Percentiles rank a stretch among this genome's conserved stretches.
Evolutionary conservation across 305 asterid species (phyloP).

Genomic region (Solanum hybrid): DNA sequence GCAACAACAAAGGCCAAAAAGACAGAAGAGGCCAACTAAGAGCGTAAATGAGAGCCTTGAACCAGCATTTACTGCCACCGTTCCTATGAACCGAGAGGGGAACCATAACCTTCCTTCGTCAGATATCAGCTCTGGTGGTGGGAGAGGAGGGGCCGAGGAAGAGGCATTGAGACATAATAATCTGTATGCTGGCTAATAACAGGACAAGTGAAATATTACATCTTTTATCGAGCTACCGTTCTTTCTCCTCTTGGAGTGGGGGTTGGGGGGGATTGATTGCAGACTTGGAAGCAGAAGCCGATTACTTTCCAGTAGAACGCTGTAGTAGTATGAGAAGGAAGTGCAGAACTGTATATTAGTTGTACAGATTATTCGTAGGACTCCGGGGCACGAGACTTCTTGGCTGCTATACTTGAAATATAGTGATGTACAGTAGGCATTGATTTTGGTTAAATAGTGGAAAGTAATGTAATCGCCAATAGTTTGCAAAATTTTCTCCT

Average conservation of each 20-base stretch:
- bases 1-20: constrained; percentile 61
- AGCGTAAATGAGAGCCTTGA: constrained; percentile 82
- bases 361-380: constrained; percentile 36
- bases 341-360: constrained; percentile 23
- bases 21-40: constrained; percentile 86
- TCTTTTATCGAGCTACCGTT: not conserved
- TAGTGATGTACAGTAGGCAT: constrained; percentile 34
- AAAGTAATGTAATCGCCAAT: not conserved
- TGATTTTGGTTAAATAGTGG: not conserved
- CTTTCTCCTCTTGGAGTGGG: not conserved
- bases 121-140: constrained; percentile 1
- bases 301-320: not conserved
- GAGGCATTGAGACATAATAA: not conserved
- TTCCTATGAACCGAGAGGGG: constrained; percentile 28
- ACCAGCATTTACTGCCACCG: constrained; percentile 65
- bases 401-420: constrained; percentile 7
- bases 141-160: constrained; percentile 18
- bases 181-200: not conserved
- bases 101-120: constrained; percentile 11
- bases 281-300: not conserved
- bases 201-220: not conserved
- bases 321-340: constrained; percentile 7
- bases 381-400: constrained; percentile 9
- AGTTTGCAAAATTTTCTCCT: not conserved
- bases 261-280: not conserved